These are phyloP conservation scores for Betula pendula DNA, from an alignment of 306 rosid genomes.

Conservation along the genomic window DNA sequence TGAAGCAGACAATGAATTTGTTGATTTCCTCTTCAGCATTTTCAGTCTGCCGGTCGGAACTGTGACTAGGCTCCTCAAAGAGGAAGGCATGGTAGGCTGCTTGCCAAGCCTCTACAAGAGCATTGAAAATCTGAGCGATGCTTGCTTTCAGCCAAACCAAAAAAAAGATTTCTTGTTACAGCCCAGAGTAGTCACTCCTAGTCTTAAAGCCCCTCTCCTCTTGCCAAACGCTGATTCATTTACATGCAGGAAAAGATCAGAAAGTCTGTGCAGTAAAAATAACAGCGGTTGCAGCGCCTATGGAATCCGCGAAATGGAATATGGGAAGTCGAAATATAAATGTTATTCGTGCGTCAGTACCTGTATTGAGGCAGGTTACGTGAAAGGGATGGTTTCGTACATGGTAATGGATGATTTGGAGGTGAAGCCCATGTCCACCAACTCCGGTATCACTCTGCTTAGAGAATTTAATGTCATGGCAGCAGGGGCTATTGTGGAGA, in stretches of 20 bases:
- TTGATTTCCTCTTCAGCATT: constrained; percentile 27
- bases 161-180: background rate
- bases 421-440: constrained; percentile 32
- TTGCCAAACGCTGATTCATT: background rate
- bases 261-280: background rate
- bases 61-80: background rate
- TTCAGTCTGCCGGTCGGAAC: constrained; percentile 20
- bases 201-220: background rate
- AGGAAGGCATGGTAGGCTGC: constrained; percentile 7
- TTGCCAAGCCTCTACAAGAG: constrained; percentile 18
- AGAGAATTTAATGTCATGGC: constrained; percentile 29
- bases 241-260: background rate
- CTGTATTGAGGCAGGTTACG: constrained; percentile 8
- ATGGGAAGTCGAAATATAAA: too few species aligned
- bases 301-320: too few species aligned
- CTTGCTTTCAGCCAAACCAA: background rate
- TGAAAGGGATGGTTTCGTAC: constrained; percentile 32
- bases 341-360: background rate
- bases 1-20: constrained; percentile 14
- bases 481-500: constrained; percentile 20
- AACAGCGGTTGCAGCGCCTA: too few species aligned
- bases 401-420: constrained; percentile 43
- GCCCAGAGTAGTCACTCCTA: background rate
- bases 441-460: background rate
- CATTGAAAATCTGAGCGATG: background rate